Conservation (phyloP, 352 stramenopile species). For the Globisporangium cederbergense region DNA sequence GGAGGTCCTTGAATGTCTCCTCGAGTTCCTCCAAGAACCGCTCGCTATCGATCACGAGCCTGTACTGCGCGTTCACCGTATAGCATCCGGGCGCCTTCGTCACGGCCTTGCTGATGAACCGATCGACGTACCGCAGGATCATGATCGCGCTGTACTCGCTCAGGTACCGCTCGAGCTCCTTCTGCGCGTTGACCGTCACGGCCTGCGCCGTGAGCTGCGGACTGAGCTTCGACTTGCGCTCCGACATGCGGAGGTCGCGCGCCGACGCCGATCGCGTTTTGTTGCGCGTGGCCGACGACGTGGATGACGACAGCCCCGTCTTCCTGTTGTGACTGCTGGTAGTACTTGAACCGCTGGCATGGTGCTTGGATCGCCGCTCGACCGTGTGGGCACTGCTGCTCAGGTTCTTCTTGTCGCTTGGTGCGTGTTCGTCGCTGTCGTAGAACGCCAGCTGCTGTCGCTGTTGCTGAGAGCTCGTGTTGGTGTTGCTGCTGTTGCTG, state of each 20-base stretch:
- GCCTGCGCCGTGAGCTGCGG: constrained; percentile 57
- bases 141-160: constrained; percentile 80
- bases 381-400: constrained; percentile 9
- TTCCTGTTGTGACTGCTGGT: constrained; percentile 9
- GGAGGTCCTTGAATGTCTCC: constrained; percentile 58
- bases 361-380: constrained; percentile 7
- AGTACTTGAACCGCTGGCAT: background rate
- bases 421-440: background rate
- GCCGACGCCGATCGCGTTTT: constrained; percentile 37
- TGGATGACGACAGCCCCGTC: constrained; percentile 18
- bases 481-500: constrained; percentile 23
- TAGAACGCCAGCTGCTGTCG: constrained; percentile 1
- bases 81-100: constrained; percentile 70
- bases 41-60: constrained; percentile 63
- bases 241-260: constrained; percentile 41
- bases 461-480: background rate
- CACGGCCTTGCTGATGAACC: constrained; percentile 72
- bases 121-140: constrained; percentile 77
- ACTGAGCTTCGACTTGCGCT: constrained; percentile 56
- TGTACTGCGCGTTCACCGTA: constrained; percentile 36
- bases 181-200: constrained; percentile 68
- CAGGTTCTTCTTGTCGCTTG: constrained; percentile 3
- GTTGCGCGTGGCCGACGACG: constrained; percentile 21
- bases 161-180: constrained; percentile 61
- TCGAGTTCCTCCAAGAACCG: constrained; percentile 68